Base-by-base conservation (phyloP, 2,329 filamentous ascomycete genomes). In the Sporothrix humicola region DNA sequence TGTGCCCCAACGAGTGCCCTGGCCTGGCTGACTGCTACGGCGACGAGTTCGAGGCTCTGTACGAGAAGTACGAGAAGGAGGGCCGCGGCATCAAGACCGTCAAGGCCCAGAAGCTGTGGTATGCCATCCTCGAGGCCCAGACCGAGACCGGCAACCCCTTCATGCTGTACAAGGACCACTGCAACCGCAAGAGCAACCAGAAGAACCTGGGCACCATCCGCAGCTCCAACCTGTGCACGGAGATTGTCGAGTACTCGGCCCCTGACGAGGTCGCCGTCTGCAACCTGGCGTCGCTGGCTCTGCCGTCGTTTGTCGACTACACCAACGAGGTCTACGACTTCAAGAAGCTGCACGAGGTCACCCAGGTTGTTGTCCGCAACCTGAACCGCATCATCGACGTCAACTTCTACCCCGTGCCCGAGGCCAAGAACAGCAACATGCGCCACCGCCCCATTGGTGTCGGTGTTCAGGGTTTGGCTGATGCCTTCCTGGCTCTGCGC, bases 121-220 rank as follows among this genome's bases (percentile, higher is more conserved):
- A 98, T 82, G 94, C 95, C 77, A 97, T 99, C 77, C 89, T 99
- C 66, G 96, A 99, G 85, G 93, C 96, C 69, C 96, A 99, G 86
- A 98, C 95, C 48, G 96, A 99, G 90, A 99, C 96, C 63, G 96
- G 96, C 79, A 98, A 97, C 84, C 96, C 96, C 68, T 99, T 97
- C 86, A 99, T 99, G 94, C 91, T 98, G 75, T 99, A 99, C 91
- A 99, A 99, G 88, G 96, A 99, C 84, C 89, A 91, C 80, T 95
- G 93, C 90, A 99, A 99, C 90, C 91, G 91, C 83, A 99, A 99
- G 92, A 98, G 95, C 88, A 99, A 99, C 89, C 96, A 99, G 87
- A 98, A 99, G 92, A 99, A 99, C 85, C 88, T 99, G 46, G 96
- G 96, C 77, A 98, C 95, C 76, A 99, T 99, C 79, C 94, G 94